These are phyloP conservation scores for Cichorium intybus DNA, from an alignment of 140 eudicot species.

Conservation along the genomic window DNA sequence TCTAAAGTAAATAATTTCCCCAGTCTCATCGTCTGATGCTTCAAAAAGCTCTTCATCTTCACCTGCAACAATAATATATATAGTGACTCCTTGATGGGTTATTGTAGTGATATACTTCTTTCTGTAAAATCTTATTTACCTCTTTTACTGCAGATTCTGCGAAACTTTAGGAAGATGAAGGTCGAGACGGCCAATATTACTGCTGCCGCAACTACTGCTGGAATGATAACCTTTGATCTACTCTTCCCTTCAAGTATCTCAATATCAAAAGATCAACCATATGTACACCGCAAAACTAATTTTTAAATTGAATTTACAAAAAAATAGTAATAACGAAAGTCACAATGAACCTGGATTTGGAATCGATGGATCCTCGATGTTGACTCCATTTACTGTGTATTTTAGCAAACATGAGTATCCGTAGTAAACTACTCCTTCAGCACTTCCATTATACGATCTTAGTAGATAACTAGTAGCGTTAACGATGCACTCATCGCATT, in stretches of 20 bases:
- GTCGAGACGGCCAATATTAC: not conserved
- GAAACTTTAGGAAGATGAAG: not conserved
- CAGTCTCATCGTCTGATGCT: constrained; percentile 1
- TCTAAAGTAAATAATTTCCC: not conserved
- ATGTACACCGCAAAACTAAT: no score
- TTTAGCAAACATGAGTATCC: not conserved
- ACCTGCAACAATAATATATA: not conserved
- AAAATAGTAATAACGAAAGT: no score
- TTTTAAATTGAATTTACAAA: no score
- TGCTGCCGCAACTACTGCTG: not conserved
- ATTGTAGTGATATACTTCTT: not conserved
- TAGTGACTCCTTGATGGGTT: not conserved
- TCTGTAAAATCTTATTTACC: not conserved
- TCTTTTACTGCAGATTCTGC: not conserved
- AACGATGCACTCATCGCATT: not conserved
- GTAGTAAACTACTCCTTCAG: not conserved
- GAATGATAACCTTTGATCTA: not conserved
- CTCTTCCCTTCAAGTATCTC: not conserved
- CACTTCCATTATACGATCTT: not conserved
- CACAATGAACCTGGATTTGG: not conserved
- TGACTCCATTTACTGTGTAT: not conserved
- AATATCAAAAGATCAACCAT: not conserved
- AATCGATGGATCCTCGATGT: not conserved
- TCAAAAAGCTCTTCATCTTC: not conserved
- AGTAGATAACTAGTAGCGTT: not conserved